A percentile compares a stretch with the other conserved stretches of the same genome.
Conservation (phyloP, 331 rosid species). For the Ulmus americana region DNA sequence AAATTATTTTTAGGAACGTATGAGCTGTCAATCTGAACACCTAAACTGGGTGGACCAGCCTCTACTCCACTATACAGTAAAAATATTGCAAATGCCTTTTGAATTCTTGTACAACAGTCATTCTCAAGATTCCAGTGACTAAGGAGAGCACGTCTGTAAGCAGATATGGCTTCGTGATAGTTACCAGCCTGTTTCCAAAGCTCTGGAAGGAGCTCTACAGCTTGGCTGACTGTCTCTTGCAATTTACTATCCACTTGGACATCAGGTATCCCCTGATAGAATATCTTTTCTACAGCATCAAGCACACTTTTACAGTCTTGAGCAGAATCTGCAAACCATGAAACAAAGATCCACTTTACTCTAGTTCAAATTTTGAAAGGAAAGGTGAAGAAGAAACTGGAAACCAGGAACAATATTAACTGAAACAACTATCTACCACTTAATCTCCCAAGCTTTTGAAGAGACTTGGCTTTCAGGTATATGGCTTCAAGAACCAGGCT, state of each 20-base stretch:
- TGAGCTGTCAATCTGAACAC: conserved; percentile 74
- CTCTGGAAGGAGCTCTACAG: conserved; percentile 97
- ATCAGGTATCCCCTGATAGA: conserved; percentile 67
- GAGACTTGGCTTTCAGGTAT: conserved; percentile 88
- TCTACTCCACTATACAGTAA: conserved; percentile 88
- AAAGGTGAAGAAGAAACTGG: not conserved
- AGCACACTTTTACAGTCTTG: conserved; percentile 76
- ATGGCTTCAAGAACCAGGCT: conserved; percentile 94
- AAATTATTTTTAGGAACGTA: conserved; percentile 85
- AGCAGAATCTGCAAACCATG: conserved; percentile 78
- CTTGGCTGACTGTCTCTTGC: conserved; percentile 84
- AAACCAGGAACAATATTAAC: conserved; percentile 1
- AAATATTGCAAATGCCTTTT: conserved; percentile 69
- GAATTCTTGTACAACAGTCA: conserved; percentile 80
- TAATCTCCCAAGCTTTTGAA: conserved; percentile 77
- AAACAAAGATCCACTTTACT: conserved; percentile 23
- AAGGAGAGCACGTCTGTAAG: conserved; percentile 84
- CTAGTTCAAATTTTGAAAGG: conserved; percentile 18
- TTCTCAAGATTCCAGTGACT: conserved; percentile 87
- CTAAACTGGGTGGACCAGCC: conserved; percentile 91
- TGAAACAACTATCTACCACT: conserved; percentile 39
- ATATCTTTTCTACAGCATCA: conserved; percentile 90
- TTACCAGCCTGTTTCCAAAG: conserved; percentile 77
- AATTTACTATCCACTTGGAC: conserved; percentile 75
- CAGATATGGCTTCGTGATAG: conserved; percentile 60